Evolutionary conservation across 192 early-diverging fungal genomes (phyloP), one percentile per base, ranked within the genome.

Genomic region (Oehlia diaphana): DNA sequence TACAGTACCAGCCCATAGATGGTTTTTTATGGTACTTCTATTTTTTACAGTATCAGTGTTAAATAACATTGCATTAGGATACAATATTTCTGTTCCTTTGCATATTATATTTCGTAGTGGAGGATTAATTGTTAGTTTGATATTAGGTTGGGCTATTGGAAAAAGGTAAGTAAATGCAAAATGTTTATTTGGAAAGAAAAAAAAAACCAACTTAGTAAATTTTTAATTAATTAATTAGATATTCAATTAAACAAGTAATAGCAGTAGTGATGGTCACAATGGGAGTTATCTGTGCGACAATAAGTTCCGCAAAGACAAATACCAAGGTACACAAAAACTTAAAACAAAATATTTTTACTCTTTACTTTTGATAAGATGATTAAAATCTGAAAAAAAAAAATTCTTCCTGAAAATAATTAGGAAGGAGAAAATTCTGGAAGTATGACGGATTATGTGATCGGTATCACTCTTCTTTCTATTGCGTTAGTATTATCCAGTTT

Each of bases 91-190:
- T 26, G 92, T 97, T 49, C 96, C 96, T 16, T 68, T 97, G 72
- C 95, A 97, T 82, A 97, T 97, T 68, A 93, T 97, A 44, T 97
- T 97, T 81, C 86, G 96, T 31, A 94, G 92, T 9, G 93, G 92
- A 37, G 91, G 93, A 12, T 83, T 97, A 31, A 90, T 97, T 71
- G 90, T 94, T 42, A 94, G 92, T 80, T 95, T 97, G 96, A 76
- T 88, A 6, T 85, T 94, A 72, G 94, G 93, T 2, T 89, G 89
- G 81, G 31, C 90, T 28, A 77, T 91, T 84, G 83, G 83, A 71
- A 94, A 92, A 79, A 86, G 90, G 83, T 91, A 90, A 35, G 3
- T 53, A 21, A 77, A 47, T 47, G 10, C 7, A 31, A 47, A 47
- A 47, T 10, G 9, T 47, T 47, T 47, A 12, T 47, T 47, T 47